Base-by-base conservation (phyloP, 2,329 filamentous ascomycete genomes). In the Lachnellula subtilissima region DNA sequence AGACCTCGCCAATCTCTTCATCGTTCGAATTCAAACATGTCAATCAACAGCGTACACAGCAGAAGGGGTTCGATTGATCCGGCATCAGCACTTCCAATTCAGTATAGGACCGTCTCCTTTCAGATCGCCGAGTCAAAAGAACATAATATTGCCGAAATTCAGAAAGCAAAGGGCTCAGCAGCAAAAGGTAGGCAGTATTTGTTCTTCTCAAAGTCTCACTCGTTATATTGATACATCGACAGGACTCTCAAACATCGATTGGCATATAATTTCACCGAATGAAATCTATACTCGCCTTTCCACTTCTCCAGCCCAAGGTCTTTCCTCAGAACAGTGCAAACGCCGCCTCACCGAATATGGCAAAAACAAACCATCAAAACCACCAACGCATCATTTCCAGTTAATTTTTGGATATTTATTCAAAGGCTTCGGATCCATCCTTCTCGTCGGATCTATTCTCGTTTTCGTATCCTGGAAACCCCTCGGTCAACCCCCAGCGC, bases 401-500 rank as follows among this genome's bases (percentile, higher is more conserved):
- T 82, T 82, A 58, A 77, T 84, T 5, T 72, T 86, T 36, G 81
- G 81, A 17, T 92, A 92, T 71, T 84, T 91, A 64, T 91, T 91
- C 73, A 86, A 85, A 61, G 88, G 88, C 1, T 93, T 92, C 62
- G 88, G 88, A 2, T 78, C 82, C 1, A 82, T 93, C 50, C 77
- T 92, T 3, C 77, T 91, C 6, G 67, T 85, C 2, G 88, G 86
- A 17, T 77, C 81, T 19, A 80, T 91, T 37, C 77, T 92, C 2
- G 88, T 92, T 50, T 90, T 91, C 65, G 74, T 92, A 56, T 83
- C 87, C 2, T 92, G 88, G 87, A 85, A 82, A 60, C 89, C 88
- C 0, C 79, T 92, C 0, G 88, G 88, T 4, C 67, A 87, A 9
- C 88, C 88, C n/a, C 87, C 88, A 2, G 79, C 84, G 0, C 64